Conservation (phyloP, 1,284 basidiomycete genomes). For the Tremellales sp. region DNA sequence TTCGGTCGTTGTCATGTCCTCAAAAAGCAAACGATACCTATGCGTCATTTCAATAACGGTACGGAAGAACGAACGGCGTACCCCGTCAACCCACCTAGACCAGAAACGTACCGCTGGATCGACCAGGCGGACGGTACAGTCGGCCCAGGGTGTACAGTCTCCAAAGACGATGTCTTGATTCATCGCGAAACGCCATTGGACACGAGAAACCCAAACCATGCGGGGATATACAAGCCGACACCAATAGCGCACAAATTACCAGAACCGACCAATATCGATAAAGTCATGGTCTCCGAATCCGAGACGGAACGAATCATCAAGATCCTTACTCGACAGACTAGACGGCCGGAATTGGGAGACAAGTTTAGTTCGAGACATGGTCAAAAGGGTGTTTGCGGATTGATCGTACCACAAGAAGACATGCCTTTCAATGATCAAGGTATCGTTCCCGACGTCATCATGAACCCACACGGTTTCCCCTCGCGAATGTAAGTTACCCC, state of each 20-base stretch:
- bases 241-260: conserved; percentile 90
- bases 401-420: conserved; percentile 98
- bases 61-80: conserved; percentile 80
- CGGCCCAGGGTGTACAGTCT: conserved; percentile 88
- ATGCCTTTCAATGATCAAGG: conserved; percentile 99
- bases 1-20: conserved; percentile 97
- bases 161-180: conserved; percentile 90
- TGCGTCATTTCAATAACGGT: conserved; percentile 95
- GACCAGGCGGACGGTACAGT: conserved; percentile 89
- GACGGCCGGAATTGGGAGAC: conserved; percentile 93
- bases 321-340: conserved; percentile 94
- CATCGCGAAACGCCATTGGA: conserved; percentile 92
- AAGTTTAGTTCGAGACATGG: conserved; percentile 98
- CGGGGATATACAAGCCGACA: conserved; percentile 65
- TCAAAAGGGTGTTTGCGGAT: conserved; percentile 97
- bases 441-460: conserved; percentile 94
- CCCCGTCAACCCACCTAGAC: conserved; percentile 77
- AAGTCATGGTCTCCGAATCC: conserved; percentile 94
- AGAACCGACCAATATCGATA: conserved; percentile 91
- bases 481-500: conserved; percentile 79
- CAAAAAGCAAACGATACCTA: conserved; percentile 88
- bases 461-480: conserved; percentile 99
- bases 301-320: conserved; percentile 95
- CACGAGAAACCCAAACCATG: conserved; percentile 55
- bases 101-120: conserved; percentile 75